These are phyloP conservation scores for Cercospora sp. DNA, from an alignment of 2,329 filamentous ascomycete genomes.

Conservation along the genomic window DNA sequence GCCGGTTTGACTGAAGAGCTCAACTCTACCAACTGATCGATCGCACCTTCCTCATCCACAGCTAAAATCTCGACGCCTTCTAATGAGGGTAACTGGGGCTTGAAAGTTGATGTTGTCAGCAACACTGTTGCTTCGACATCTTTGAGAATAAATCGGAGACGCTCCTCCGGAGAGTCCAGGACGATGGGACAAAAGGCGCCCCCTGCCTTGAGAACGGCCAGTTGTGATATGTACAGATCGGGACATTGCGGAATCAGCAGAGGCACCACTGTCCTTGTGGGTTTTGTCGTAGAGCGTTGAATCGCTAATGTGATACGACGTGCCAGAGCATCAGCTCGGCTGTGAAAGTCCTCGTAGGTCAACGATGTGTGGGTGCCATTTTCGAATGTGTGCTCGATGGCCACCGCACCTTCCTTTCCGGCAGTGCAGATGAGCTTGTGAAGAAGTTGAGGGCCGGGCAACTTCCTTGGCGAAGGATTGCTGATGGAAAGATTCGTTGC, in stretches of 20 bases:
- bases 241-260: conserved; percentile 75
- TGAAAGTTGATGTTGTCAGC: conserved; percentile 60
- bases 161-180: conserved; percentile 72
- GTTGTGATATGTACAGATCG: conserved; percentile 72
- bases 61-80: conserved; percentile 43
- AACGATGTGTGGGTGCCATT: conserved; percentile 51
- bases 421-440: conserved; percentile 62
- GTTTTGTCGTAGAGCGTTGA: conserved; percentile 20
- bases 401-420: conserved; percentile 44
- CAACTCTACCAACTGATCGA: neutral
- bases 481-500: conserved; percentile 53
- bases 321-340: conserved; percentile 58
- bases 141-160: conserved; percentile 75
- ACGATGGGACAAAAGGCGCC: conserved; percentile 84
- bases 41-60: conserved; percentile 43
- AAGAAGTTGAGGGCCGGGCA: conserved; percentile 58
- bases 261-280: conserved; percentile 60
- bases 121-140: conserved; percentile 72
- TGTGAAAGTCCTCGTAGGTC: conserved; percentile 65
- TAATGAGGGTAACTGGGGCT: conserved; percentile 40
- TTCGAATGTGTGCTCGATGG: conserved; percentile 64
- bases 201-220: conserved; percentile 78
- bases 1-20: conserved; percentile 9
- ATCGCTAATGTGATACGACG: conserved; percentile 45
- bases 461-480: conserved; percentile 55